Evolutionary conservation across 148 eudicot species (phyloP), one percentile per base, ranked within the genome.

Genomic region (Pouteria glomerata): DNA sequence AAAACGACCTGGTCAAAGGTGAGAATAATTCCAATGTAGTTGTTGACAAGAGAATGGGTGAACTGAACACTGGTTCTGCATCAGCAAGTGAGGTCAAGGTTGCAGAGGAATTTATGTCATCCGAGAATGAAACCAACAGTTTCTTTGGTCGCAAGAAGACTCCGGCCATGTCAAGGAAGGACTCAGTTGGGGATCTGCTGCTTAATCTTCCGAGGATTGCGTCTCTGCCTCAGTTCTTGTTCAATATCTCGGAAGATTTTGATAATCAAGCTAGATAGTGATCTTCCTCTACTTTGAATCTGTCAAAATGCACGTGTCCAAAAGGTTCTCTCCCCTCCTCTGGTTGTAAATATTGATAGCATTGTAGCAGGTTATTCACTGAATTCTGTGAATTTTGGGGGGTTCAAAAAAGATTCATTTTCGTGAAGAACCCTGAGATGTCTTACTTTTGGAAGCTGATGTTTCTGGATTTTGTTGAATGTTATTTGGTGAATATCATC

Each of bases 201-300:
- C 88, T 87, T 3, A 82, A 85, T 75, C 98, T 93, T 59, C 98
- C 98, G 0, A 84, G 98, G 78, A 91, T 93, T 30, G 88, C 98
- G 48, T 93, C 98, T 55, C 57, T 93, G 23, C 98, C 98, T 7
- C 98, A 76, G 79, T 91, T 93, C 66, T 78, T 89, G 66, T 79
- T 76, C 68, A 87, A 85, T 63, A 76, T 92, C 18, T 75, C 82
- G 3, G 94, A 89, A 56, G 88, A 84, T 79, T 69, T 34, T 24
- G 63, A 72, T 14, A 74, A 51, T 55, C 77, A 70, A 76, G 79
- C 76, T 71, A 66, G 81, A 31, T 76, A 63, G n/a, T n/a, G n/a
- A n/a, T n/a, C n/a, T n/a, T n/a, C n/a, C n/a, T n/a, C n/a, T n/a
- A n/a, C n/a, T n/a, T n/a, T n/a, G n/a, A n/a, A n/a, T n/a, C n/a